These are phyloP conservation scores for Lentinula sp. DNA, from an alignment of 768 basidiomycete species.

Conservation along the genomic window DNA sequence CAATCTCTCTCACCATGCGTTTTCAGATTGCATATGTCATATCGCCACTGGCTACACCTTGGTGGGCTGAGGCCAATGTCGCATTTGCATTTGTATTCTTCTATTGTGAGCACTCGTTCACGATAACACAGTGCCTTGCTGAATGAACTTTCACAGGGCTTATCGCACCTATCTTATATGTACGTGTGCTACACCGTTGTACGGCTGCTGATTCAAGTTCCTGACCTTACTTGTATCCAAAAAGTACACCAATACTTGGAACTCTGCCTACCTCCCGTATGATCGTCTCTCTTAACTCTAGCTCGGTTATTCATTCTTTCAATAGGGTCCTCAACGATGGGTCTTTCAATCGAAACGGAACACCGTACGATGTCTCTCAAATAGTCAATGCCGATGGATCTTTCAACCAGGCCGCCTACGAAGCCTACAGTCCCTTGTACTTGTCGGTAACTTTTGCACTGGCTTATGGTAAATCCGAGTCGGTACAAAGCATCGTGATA, in stretches of 20 bases:
- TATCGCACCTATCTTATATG: conserved; percentile 25
- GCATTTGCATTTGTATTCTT: conserved; percentile 57
- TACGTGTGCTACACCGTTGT: conserved; percentile 15
- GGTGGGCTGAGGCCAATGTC: conserved; percentile 79
- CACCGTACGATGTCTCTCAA: conserved; percentile 46
- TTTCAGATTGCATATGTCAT: conserved; percentile 54
- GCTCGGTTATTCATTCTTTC: background rate
- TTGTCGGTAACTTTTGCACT: conserved; percentile 70
- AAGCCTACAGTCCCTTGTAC: conserved; percentile 56
- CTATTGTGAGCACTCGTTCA: conserved; percentile 41
- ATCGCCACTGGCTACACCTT: conserved; percentile 72
- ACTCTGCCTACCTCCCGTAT: conserved; percentile 50
- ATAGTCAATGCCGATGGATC: conserved; percentile 51
- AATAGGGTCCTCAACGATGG: conserved; percentile 13
- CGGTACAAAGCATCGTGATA: conserved; percentile 60
- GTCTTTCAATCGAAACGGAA: conserved; percentile 64
- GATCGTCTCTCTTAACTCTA: conserved; percentile 11
- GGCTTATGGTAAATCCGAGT: conserved; percentile 72
- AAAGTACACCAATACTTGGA: conserved; percentile 61
- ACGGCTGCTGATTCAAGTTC: background rate
- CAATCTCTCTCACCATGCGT: background rate
- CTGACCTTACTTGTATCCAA: background rate
- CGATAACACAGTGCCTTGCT: background rate
- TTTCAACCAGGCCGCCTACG: conserved; percentile 51
- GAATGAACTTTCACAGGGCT: conserved; percentile 22